Percentiles rank a stretch among this genome's conserved stretches.
Evolutionary conservation across 768 basidiomycete genomes (phyloP).

Genomic region (Calocera cornea): DNA sequence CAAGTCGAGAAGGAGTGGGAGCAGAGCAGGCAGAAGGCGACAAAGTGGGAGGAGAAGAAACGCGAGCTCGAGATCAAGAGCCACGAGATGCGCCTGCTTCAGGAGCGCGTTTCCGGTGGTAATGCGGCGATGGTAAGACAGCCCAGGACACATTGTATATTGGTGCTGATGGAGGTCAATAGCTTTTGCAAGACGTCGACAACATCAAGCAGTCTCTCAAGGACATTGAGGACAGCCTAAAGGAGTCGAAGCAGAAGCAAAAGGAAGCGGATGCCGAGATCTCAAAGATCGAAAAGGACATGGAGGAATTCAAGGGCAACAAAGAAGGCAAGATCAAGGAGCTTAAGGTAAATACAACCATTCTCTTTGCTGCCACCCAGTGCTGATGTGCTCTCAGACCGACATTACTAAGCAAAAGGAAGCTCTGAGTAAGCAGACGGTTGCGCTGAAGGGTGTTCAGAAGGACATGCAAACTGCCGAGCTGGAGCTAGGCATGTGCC

Average conservation of each 20-base stretch:
- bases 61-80: slow-evolving; percentile 77
- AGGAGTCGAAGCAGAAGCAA: slow-evolving; percentile 58
- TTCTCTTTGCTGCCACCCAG: neutral
- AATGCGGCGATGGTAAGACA: slow-evolving; percentile 70
- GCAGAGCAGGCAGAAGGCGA: slow-evolving; percentile 38
- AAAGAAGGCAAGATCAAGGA: slow-evolving; percentile 94
- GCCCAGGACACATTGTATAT: neutral
- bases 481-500: slow-evolving; percentile 66
- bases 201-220: slow-evolving; percentile 63
- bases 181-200: slow-evolving; percentile 45
- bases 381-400: slow-evolving; percentile 32
- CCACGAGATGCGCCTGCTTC: slow-evolving; percentile 69
- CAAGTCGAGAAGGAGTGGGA: slow-evolving; percentile 44
- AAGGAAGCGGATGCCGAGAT: slow-evolving; percentile 60
- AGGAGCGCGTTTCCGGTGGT: slow-evolving; percentile 76
- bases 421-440: slow-evolving; percentile 65
- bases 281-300: slow-evolving; percentile 85
- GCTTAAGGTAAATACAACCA: slow-evolving; percentile 49
- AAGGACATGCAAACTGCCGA: slow-evolving; percentile 78
- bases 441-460: slow-evolving; percentile 70
- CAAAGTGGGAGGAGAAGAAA: slow-evolving; percentile 44
- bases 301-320: slow-evolving; percentile 97
- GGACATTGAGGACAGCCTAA: slow-evolving; percentile 48
- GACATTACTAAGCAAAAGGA: slow-evolving; percentile 71
- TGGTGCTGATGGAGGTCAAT: slow-evolving; percentile 38